Evolutionary conservation across 192 early-diverging fungal species (phyloP).

Genomic region (Chytriomyces sp.): DNA sequence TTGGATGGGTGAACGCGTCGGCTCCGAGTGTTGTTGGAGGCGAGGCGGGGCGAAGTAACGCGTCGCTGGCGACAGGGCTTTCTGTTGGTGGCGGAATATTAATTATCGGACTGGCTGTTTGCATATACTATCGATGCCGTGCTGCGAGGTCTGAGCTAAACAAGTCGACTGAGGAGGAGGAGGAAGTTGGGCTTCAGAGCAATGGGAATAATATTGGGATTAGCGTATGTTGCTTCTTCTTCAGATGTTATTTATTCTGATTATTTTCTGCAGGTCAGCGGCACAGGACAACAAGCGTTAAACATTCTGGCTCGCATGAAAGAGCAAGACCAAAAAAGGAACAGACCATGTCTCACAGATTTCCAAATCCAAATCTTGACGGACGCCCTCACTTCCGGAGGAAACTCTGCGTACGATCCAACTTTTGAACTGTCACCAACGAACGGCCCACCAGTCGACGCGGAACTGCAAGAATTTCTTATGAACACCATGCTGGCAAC

Average conservation of each 20-base stretch:
- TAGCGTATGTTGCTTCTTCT: not conserved
- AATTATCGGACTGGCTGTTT: not conserved
- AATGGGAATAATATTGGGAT: not conserved
- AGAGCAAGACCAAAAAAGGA: not conserved
- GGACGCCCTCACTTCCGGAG: constrained; percentile 20
- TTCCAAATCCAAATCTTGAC: constrained; percentile 20
- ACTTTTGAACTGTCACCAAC: constrained; percentile 8
- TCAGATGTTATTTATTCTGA: not conserved
- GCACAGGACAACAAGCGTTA: constrained; percentile 28
- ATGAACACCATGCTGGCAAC: constrained; percentile 28
- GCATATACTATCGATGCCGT: not conserved
- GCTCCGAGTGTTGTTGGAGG: no score
- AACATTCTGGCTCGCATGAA: constrained; percentile 20
- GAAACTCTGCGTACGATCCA: constrained; percentile 21
- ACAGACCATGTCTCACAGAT: constrained; percentile 2
- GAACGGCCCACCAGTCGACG: not conserved
- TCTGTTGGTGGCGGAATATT: not conserved
- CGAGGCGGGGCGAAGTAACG: not conserved
- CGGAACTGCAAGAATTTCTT: constrained; percentile 24
- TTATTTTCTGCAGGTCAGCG: not conserved
- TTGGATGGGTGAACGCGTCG: no score
- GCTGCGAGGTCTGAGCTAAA: not conserved
- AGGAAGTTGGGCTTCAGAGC: not conserved
- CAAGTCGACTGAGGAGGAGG: not conserved
- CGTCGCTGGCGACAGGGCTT: not conserved